Conservation (phyloP, 768 basidiomycete genomes). For the Tulasnella sp. region DNA sequence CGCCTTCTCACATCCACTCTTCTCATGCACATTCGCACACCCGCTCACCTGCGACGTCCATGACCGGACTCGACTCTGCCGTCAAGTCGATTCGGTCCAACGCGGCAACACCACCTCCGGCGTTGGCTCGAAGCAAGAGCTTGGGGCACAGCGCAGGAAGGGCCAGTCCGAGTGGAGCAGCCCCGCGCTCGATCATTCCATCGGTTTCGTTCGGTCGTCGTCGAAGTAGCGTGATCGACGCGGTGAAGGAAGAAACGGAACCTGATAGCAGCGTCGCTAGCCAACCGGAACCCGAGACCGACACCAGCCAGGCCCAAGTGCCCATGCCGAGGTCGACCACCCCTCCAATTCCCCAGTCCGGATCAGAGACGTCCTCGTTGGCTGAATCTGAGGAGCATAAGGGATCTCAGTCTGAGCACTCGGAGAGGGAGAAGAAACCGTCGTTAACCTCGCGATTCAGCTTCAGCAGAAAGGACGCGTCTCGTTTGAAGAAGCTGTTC, state of each 20-base stretch:
- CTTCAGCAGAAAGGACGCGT: slow-evolving; percentile 2
- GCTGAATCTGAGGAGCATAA: not conserved
- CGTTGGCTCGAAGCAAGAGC: not conserved
- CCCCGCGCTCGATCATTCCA: not conserved
- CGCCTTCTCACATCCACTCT: not conserved
- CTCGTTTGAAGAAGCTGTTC: slow-evolving; percentile 16
- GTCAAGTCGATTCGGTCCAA: not conserved
- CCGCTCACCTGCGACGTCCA: not conserved
- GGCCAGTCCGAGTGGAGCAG: not conserved
- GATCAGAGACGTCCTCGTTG: not conserved
- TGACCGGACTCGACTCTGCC: slow-evolving; percentile 15
- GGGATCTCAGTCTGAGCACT: slow-evolving; percentile 1
- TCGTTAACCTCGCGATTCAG: slow-evolving; percentile 11
- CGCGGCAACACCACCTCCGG: not conserved
- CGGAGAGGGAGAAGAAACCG: slow-evolving; percentile 1
- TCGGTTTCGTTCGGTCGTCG: slow-evolving; percentile 14
- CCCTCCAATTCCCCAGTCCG: not conserved
- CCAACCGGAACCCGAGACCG: not conserved
- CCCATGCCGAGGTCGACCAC: not conserved
- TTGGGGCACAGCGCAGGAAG: not conserved
- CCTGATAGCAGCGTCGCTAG: not conserved
- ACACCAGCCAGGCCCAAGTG: not conserved
- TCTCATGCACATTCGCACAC: not conserved
- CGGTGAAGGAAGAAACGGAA: slow-evolving; percentile 30
- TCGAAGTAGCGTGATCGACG: slow-evolving; percentile 20